Evolutionary conservation across 352 stramenopile genomes (phyloP).

Genomic region (Phytophthora rubi): DNA sequence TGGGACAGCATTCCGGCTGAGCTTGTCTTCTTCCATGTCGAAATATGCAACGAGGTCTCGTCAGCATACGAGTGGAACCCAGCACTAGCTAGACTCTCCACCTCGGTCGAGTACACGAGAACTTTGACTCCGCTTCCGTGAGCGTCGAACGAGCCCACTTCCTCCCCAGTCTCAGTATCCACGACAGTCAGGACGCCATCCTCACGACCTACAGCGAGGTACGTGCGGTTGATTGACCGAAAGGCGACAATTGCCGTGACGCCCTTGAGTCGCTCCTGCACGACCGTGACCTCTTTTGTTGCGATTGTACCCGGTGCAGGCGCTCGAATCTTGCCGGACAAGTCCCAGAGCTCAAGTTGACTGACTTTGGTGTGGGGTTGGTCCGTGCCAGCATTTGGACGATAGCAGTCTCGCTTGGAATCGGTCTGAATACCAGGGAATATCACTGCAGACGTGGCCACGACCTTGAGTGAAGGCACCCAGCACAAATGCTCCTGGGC

Average conservation of each 20-base stretch:
- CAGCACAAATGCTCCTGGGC: slow-evolving; percentile 68
- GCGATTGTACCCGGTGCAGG: slow-evolving; percentile 32
- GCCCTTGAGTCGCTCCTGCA: slow-evolving; percentile 59
- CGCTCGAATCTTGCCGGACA: slow-evolving; percentile 40
- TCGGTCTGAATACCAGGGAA: slow-evolving; percentile 39
- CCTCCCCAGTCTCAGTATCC: slow-evolving; percentile 54
- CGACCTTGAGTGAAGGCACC: slow-evolving; percentile 55
- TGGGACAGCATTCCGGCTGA: slow-evolving; percentile 32
- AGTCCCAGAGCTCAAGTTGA: slow-evolving; percentile 65
- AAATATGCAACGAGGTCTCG: slow-evolving; percentile 66
- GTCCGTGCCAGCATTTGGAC: slow-evolving; percentile 32
- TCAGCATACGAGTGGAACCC: slow-evolving; percentile 71
- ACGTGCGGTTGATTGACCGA: slow-evolving; percentile 59
- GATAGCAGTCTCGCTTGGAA: slow-evolving; percentile 35
- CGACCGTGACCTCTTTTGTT: slow-evolving; percentile 34
- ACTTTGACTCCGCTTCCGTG: slow-evolving; percentile 65
- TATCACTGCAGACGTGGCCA: slow-evolving; percentile 58
- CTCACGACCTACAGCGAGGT: slow-evolving; percentile 56
- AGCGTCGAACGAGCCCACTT: slow-evolving; percentile 58
- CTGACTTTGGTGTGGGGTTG: slow-evolving; percentile 57
- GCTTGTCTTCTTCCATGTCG: slow-evolving; percentile 54
- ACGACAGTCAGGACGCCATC: slow-evolving; percentile 64
- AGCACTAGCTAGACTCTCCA: slow-evolving; percentile 63
- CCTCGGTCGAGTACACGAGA: slow-evolving; percentile 52
- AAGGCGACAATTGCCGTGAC: slow-evolving; percentile 53